Evolutionary conservation across 2,329 filamentous ascomycete species (phyloP).

Genomic region (Stemphylium lycopersici): DNA sequence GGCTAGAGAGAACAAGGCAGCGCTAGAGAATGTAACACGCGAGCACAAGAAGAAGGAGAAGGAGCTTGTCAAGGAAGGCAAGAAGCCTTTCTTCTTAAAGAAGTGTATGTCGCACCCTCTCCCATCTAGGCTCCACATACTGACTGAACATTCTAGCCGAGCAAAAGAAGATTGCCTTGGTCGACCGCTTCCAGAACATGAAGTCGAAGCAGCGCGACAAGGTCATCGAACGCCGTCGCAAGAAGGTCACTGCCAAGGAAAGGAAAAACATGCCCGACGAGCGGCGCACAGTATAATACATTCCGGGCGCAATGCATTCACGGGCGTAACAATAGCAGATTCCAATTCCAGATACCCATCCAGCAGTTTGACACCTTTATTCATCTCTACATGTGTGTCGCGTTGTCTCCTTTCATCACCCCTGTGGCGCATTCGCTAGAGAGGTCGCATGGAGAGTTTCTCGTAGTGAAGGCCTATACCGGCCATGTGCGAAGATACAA

Average conservation of each 20-base stretch:
- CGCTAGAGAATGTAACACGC: conserved; percentile 70
- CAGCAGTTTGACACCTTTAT: background rate
- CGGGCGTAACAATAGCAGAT: background rate
- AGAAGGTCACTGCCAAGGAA: conserved; percentile 88
- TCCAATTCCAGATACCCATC: conserved; percentile 12
- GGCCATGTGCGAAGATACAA: background rate
- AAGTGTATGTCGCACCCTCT: conserved; percentile 55
- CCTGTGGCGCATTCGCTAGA: too few relatives aligned
- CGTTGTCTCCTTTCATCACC: background rate
- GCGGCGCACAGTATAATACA: conserved; percentile 34
- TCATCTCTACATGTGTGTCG: background rate
- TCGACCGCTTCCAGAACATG: conserved; percentile 81
- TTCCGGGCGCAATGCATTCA: background rate
- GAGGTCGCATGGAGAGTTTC: too few relatives aligned
- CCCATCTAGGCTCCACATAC: conserved; percentile 3
- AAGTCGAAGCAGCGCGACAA: conserved; percentile 84
- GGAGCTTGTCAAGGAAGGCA: conserved; percentile 83
- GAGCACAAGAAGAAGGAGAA: conserved; percentile 84
- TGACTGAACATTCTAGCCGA: conserved; percentile 60
- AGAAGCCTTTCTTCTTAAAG: conserved; percentile 93
- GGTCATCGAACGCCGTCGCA: conserved; percentile 83
- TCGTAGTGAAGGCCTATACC: too few relatives aligned
- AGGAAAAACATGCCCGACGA: conserved; percentile 64
- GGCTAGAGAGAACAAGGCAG: conserved; percentile 71
- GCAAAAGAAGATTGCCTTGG: conserved; percentile 82